A percentile compares a stretch with the other conserved stretches of the same genome.
Evolutionary conservation across 129 eudicot species (phyloP).

Genomic region (Rutidosis leptorrhynchoides): DNA sequence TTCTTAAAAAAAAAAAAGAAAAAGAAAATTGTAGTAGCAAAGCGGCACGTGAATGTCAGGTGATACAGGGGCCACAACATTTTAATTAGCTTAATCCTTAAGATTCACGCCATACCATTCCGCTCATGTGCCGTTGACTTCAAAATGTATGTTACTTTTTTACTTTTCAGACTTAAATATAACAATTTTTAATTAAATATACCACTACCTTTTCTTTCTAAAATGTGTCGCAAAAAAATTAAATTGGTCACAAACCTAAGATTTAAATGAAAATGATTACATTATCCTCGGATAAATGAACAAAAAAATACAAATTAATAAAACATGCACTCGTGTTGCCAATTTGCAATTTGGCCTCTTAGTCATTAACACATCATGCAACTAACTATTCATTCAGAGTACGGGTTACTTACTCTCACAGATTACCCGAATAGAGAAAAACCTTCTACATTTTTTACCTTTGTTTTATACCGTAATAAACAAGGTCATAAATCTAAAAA

Average conservation of each 20-base stretch:
- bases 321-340: neutral
- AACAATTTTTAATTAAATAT: neutral
- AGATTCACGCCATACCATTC: slow-evolving; percentile 8
- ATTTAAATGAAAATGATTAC: no score
- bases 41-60: slow-evolving; percentile 15
- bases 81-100: slow-evolving; percentile 13
- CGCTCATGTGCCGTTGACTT: neutral
- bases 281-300: no score
- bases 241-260: no score
- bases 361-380: neutral
- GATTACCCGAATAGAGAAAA: no score
- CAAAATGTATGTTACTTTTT: neutral
- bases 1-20: neutral
- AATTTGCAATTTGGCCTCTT: neutral
- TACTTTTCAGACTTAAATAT: neutral
- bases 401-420: no score
- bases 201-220: no score
- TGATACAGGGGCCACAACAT: neutral
- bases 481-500: neutral
- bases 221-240: no score
- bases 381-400: neutral
- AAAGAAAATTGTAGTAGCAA: neutral
- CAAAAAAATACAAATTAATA: no score
- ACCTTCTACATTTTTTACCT: no score
- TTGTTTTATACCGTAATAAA: no score